Evolutionary conservation across 2,329 filamentous ascomycete species (phyloP).

Genomic region (Incumbomyces lentus): DNA sequence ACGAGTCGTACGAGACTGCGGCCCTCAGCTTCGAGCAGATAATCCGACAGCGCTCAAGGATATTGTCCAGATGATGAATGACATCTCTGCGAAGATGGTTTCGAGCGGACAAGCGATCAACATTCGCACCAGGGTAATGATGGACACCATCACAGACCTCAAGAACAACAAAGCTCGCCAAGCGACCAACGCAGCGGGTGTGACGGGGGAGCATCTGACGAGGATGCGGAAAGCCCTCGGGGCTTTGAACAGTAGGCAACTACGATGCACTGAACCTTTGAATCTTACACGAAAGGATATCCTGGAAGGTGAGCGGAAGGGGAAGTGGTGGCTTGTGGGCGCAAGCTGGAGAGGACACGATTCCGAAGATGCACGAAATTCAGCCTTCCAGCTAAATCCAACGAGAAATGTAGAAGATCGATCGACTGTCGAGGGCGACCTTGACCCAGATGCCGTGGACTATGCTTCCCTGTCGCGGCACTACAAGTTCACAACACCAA

Average conservation of each 20-base stretch:
- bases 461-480: conserved; percentile 63
- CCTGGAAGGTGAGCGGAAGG: conserved; percentile 68
- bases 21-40: conserved; percentile 74
- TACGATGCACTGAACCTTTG: conserved; percentile 70
- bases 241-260: conserved; percentile 54
- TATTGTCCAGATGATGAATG: conserved; percentile 69
- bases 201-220: conserved; percentile 70
- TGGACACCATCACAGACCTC: conserved; percentile 86
- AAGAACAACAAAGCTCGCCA: conserved; percentile 89
- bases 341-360: conserved; percentile 63
- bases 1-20: conserved; percentile 69
- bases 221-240: conserved; percentile 84
- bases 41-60: conserved; percentile 82
- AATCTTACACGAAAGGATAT: conserved; percentile 75
- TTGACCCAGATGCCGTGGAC: conserved; percentile 45
- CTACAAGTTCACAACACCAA: conserved; percentile 76
- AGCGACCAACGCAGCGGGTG: conserved; percentile 56
- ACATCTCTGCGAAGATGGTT: conserved; percentile 56
- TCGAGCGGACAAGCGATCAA: conserved; percentile 55
- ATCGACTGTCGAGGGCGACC: conserved; percentile 19
- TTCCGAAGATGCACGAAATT: conserved; percentile 19
- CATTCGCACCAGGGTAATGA: conserved; percentile 91
- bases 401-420: background rate
- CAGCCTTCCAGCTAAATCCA: conserved; percentile 5
- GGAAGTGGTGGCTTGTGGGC: conserved; percentile 97